These are phyloP conservation scores for Mycosarcoma mackinlayi DNA, from an alignment of 1,284 basidiomycete species.

Conservation along the genomic window DNA sequence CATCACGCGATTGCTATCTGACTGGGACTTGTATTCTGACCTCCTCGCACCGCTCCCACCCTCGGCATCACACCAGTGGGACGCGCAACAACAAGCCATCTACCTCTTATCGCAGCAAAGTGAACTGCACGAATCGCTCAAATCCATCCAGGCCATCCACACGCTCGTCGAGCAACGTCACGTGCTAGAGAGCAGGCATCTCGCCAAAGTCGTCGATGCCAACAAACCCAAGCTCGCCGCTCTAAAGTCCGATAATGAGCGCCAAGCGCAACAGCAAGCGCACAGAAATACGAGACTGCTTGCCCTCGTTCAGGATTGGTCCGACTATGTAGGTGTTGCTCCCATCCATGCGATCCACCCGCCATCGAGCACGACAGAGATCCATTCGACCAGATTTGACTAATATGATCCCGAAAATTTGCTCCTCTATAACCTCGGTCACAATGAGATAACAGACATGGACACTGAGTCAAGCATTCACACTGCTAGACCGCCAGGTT, in stretches of 20 bases:
- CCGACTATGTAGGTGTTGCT: conserved; percentile 18
- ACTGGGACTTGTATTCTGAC: conserved; percentile 9
- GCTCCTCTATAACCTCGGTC: too few species aligned
- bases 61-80: conserved; percentile 12
- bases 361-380: too few species aligned
- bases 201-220: too few species aligned
- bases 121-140: background rate
- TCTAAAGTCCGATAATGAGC: background rate
- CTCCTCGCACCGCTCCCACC: conserved; percentile 11
- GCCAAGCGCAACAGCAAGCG: background rate
- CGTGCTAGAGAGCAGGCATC: too few species aligned
- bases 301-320: conserved; percentile 1
- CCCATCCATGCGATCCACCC: too few species aligned
- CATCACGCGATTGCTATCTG: background rate
- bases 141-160: background rate
- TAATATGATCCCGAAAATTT: too few species aligned
- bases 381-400: background rate
- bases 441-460: conserved; percentile 6
- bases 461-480: conserved; percentile 13
- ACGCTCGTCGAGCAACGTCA: background rate
- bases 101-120: conserved; percentile 8
- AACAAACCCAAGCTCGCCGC: too few species aligned
- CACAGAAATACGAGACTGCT: background rate
- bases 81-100: conserved; percentile 7
- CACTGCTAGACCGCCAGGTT: conserved; percentile 10